These are phyloP conservation scores for Aleurites moluccanus DNA, from an alignment of 441 rosid genomes.

Conservation along the genomic window DNA sequence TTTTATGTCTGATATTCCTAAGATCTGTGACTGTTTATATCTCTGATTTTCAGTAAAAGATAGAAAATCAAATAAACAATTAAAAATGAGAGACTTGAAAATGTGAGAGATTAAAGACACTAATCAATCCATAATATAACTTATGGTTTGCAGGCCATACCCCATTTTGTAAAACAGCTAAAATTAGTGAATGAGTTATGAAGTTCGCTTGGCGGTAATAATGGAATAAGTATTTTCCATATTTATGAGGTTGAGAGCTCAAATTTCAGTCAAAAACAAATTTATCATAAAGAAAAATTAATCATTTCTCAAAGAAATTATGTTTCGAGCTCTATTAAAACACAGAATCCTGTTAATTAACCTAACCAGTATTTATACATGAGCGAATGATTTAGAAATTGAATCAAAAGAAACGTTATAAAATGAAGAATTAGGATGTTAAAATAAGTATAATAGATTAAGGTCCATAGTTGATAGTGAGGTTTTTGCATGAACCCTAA, in stretches of 20 bases:
- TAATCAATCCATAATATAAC: not conserved
- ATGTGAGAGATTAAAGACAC: no score
- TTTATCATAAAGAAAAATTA: not conserved
- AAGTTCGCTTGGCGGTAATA: no score
- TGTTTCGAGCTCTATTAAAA: not conserved
- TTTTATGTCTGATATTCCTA: slow-evolving; percentile 1
- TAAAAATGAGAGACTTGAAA: not conserved
- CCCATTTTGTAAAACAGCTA: no score
- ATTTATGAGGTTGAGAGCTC: no score
- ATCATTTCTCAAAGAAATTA: not conserved
- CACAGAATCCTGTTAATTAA: not conserved
- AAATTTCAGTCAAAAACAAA: no score
- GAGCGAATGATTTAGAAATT: not conserved
- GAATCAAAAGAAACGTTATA: not conserved
- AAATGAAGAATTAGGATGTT: not conserved
- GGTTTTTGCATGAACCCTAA: slow-evolving; percentile 30
- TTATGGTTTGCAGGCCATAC: not conserved
- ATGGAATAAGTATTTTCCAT: no score
- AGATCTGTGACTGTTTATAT: not conserved
- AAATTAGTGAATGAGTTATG: no score
- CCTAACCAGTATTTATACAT: not conserved
- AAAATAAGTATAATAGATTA: not conserved
- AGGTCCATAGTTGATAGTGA: not conserved
- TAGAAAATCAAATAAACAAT: not conserved
- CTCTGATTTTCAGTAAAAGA: not conserved